phyloP scores from a whole-genome alignment of 1,284 basidiomycete genomes.

The Sanghuangporus baumii region DNA sequence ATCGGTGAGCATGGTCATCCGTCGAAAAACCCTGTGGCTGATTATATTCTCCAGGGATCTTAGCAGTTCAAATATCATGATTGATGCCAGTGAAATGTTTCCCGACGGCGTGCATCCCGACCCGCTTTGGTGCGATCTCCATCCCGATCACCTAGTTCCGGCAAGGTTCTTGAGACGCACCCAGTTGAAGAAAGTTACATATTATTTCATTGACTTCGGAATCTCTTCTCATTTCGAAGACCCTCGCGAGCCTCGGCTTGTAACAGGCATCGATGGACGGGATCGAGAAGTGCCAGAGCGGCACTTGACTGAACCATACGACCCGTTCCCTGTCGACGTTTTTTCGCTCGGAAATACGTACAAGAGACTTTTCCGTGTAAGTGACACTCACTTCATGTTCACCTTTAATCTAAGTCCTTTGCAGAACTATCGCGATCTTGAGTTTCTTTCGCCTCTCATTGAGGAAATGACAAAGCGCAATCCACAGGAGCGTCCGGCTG shows the following conservation, averaged over 20 bases:
- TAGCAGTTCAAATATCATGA: constrained; percentile 25
- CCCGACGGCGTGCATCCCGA: constrained; percentile 25
- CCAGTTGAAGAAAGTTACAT: constrained; percentile 19
- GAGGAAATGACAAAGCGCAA: constrained; percentile 19
- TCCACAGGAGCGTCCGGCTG: constrained; percentile 21
- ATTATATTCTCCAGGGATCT: constrained; percentile 4
- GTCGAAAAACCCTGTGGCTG: neutral
- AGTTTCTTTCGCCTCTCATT: constrained; percentile 22
- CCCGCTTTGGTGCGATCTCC: neutral
- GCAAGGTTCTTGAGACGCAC: neutral
- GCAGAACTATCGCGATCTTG: constrained; percentile 22
- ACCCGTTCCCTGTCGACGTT: constrained; percentile 10
- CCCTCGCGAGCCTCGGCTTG: neutral
- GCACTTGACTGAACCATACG: neutral
- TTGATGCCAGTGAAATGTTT: constrained; percentile 25
- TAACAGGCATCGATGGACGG: neutral
- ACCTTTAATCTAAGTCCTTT: neutral
- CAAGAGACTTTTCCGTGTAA: constrained; percentile 1
- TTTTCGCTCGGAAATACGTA: constrained; percentile 6
- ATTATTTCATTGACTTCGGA: constrained; percentile 35
- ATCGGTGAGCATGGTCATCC: constrained; percentile 19
- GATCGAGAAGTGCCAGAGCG: constrained; percentile 5
- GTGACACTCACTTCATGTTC: neutral
- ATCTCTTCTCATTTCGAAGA: constrained; percentile 24
- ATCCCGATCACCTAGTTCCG: neutral